A percentile compares a stretch with the other conserved stretches of the same genome.
Conservation (phyloP, 441 rosid species). For the Euphorbia schlechtendalii region DNA sequence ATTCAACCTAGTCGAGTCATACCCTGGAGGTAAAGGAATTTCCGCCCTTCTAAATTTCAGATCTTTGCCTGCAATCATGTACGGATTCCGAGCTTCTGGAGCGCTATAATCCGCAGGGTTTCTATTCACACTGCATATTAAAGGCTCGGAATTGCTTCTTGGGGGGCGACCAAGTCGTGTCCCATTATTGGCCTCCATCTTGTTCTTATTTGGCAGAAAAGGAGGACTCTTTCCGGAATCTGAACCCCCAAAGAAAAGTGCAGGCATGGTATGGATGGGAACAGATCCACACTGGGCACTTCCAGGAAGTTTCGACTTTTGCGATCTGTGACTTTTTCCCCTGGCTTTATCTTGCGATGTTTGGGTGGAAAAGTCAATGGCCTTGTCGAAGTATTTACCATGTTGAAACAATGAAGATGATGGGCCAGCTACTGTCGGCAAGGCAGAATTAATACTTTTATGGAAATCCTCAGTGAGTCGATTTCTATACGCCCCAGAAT, state of each 20-base stretch:
- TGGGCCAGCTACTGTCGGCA: conserved; percentile 32
- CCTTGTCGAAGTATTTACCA: conserved; percentile 36
- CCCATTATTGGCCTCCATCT: conserved; percentile 26
- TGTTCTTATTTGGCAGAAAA: conserved; percentile 34
- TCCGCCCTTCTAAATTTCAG: conserved; percentile 38
- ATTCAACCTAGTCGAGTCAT: conserved; percentile 28
- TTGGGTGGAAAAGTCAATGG: conserved; percentile 29
- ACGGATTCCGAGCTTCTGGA: conserved; percentile 59
- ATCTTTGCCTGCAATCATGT: conserved; percentile 59
- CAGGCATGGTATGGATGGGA: conserved; percentile 35
- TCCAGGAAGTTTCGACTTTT: conserved; percentile 32
- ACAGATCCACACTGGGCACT: conserved; percentile 30
- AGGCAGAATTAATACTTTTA: conserved; percentile 28
- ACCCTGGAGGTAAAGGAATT: conserved; percentile 24
- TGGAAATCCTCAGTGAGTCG: conserved; percentile 31
- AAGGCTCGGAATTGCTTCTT: conserved; percentile 31
- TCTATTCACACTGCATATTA: conserved; percentile 55
- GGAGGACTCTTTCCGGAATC: conserved; percentile 35
- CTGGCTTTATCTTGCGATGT: conserved; percentile 43
- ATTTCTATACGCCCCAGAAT: conserved; percentile 36
- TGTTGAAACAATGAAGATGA: conserved; percentile 49
- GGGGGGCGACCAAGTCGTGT: conserved; percentile 27
- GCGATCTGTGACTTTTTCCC: conserved; percentile 37
- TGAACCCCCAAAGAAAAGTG: conserved; percentile 33
- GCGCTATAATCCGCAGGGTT: conserved; percentile 91